A percentile compares a stretch with the other conserved stretches of the same genome.
phyloP scores from a whole-genome alignment of 73 alveolate genomes.

The Blepharisma japonicum region DNA sequence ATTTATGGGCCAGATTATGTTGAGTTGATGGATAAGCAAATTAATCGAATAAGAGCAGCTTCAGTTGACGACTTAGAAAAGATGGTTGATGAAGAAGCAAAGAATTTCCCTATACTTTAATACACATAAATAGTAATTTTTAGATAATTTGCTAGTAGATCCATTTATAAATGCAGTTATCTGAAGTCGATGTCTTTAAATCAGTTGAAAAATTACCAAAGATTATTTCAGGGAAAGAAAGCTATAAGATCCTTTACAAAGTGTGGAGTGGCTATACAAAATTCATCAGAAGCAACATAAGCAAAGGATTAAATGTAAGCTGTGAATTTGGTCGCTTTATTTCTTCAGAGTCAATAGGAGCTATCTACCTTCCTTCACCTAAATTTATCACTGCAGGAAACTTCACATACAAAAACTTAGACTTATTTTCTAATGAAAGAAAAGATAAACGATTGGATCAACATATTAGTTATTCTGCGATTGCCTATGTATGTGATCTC shows the following conservation, averaged over 20 bases:
- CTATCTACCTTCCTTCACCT: not conserved
- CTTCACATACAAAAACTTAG: not conserved
- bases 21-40: too few species aligned
- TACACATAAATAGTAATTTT: too few species aligned
- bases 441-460: not conserved
- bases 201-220: not conserved
- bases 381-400: conserved; percentile 4
- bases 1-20: too few species aligned
- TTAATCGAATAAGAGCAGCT: too few species aligned
- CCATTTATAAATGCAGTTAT: conserved; percentile 17
- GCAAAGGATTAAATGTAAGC: not conserved
- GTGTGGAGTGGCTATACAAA: conserved; percentile 28
- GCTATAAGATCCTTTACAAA: not conserved
- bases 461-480: not conserved
- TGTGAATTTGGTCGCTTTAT: conserved; percentile 20
- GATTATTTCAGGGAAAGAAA: not conserved
- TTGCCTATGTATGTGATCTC: not conserved
- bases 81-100: too few species aligned
- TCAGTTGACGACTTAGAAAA: too few species aligned
- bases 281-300: conserved; percentile 2
- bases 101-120: too few species aligned
- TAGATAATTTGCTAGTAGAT: too few species aligned
- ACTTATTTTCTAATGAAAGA: not conserved
- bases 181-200: conserved; percentile 21
- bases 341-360: not conserved